Evolutionary conservation across 1,284 basidiomycete genomes (phyloP).

Genomic region (Lentinula novae-zelandiae): DNA sequence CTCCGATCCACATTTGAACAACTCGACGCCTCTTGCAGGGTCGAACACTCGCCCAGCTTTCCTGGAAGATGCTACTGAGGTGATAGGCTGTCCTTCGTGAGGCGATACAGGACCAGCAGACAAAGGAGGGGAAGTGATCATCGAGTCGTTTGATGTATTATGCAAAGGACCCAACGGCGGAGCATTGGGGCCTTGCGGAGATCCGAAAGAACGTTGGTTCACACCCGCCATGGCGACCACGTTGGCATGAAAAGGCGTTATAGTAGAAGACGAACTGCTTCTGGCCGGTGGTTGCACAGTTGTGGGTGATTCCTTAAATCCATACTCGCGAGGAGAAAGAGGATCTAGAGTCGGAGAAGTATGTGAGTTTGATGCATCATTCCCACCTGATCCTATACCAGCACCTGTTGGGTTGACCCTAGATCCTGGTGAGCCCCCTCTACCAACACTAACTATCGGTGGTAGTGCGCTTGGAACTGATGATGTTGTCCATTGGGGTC

Average conservation of each 20-base stretch:
- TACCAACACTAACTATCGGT: slow-evolving; percentile 22
- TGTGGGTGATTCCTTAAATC: slow-evolving; percentile 17
- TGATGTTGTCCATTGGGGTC: slow-evolving; percentile 33
- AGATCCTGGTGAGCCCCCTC: slow-evolving; percentile 24
- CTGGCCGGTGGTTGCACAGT: not conserved
- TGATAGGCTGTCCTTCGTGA: slow-evolving; percentile 29
- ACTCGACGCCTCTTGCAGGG: slow-evolving; percentile 72
- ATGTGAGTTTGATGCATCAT: slow-evolving; percentile 7
- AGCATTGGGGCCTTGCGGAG: slow-evolving; percentile 13
- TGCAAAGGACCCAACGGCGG: slow-evolving; percentile 21
- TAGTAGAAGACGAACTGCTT: slow-evolving; percentile 7
- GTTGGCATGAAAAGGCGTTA: slow-evolving; percentile 9
- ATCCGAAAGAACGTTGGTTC: not conserved
- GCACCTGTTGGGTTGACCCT: slow-evolving; percentile 15
- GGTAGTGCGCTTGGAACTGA: slow-evolving; percentile 21
- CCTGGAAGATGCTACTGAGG: slow-evolving; percentile 23
- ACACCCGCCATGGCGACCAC: not conserved
- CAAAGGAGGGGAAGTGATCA: slow-evolving; percentile 44
- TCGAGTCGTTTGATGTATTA: slow-evolving; percentile 30
- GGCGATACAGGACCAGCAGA: slow-evolving; percentile 48
- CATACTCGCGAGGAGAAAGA: slow-evolving; percentile 25
- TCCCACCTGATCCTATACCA: slow-evolving; percentile 15
- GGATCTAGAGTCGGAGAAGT: slow-evolving; percentile 9
- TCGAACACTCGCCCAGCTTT: slow-evolving; percentile 67
- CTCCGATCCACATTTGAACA: slow-evolving; percentile 80